Conservation (phyloP, 176 grass and related monocot species). For the Musa troglodytarum region DNA sequence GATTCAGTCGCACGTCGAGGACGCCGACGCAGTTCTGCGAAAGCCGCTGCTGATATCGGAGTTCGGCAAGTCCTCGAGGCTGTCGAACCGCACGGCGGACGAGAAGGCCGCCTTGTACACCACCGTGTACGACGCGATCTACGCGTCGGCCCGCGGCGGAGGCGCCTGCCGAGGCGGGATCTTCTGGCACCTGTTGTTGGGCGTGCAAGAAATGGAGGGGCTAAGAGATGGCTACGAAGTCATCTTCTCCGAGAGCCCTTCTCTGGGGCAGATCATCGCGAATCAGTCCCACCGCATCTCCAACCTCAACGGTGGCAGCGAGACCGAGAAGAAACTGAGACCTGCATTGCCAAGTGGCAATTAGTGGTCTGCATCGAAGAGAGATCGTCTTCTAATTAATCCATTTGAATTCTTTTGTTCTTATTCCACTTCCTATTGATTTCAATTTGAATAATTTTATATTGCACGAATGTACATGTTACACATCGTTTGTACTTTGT, state of each 20-base stretch:
- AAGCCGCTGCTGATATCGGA: constrained; percentile 22
- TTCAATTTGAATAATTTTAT: no score
- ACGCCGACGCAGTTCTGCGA: neutral
- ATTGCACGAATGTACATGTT: no score
- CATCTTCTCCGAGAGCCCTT: neutral
- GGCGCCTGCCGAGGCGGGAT: constrained; percentile 25
- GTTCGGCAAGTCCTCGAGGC: constrained; percentile 11
- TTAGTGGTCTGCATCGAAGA: no score
- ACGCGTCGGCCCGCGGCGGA: constrained; percentile 27
- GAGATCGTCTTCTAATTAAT: no score
- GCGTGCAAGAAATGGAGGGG: neutral
- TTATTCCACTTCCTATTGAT: no score
- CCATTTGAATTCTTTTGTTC: no score
- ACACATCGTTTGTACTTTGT: no score
- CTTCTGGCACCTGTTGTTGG: constrained; percentile 23
- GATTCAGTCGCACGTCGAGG: constrained; percentile 1
- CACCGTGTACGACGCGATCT: neutral
- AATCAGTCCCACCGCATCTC: constrained; percentile 1
- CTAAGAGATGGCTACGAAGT: constrained; percentile 16
- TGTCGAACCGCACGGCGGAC: neutral
- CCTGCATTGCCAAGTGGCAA: no score
- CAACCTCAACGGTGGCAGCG: neutral
- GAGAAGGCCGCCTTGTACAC: neutral
- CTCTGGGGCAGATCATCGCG: neutral
- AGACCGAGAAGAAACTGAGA: no score